Base-by-base conservation (phyloP, 2,329 filamentous ascomycete genomes). In the Calonectria leucothoes region DNA sequence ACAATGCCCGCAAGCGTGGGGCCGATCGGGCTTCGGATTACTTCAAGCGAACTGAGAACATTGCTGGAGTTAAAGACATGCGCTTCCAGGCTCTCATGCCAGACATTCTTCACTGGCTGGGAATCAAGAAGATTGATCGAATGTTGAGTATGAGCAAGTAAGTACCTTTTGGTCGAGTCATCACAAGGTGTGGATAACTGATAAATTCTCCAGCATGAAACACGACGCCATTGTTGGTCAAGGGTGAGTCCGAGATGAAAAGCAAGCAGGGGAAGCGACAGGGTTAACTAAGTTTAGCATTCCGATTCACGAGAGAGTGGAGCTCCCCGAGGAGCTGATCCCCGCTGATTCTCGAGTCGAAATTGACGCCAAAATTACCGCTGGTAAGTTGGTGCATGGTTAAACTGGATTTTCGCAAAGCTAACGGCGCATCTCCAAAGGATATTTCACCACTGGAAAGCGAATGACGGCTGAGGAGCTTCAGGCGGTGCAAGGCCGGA, bases 61-160 rank as follows among this genome's bases (percentile, higher is more conserved):
- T 99, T 83, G 97, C 97, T 11, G 97, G 97, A 74, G 96, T 98
- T 77, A 98, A 98, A 84, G 94, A 92, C 79, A 98, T 98, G 96
- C 93, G 97, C 48, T 98, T 98, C 89, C 97, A 98, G 87, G 96
- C 96, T 33, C 89, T 99, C 69, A 98, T 98, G 97, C 96, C 97
- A 39, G 95, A 98, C 83, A 98, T 98, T 77, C 89, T 98, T 68
- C 97, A 98, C 86, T 98, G 97, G 97, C 91, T 99, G 35, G 97
- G 97, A 75, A 98, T 99, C 82, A 97, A 94, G 83, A 98, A 98
- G 89, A 98, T 99, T 82, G 97, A 99, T 84, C 91, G 96, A 74
- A 99, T 98, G 97, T 88, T 98, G 80, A 98, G 95, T 87, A 98
- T 98, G 97, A 98, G 95, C 86, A 98, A 98, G 93, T 94, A 82